phyloP scores from a whole-genome alignment of 2,329 filamentous ascomycete species.

The Clathrospora elynae region DNA sequence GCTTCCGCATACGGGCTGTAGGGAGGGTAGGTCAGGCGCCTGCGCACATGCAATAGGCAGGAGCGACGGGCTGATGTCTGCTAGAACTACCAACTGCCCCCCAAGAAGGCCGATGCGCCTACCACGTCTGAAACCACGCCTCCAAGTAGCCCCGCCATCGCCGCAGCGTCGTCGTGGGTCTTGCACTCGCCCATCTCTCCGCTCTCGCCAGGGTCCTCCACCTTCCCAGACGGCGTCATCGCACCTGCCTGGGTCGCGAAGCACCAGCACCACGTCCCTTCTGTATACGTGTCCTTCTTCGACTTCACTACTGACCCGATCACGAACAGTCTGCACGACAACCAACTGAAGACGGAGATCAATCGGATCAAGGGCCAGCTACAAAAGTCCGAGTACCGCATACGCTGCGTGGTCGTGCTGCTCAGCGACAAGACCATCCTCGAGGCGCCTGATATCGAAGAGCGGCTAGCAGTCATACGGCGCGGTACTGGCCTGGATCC shows the following conservation, averaged over 20 bases:
- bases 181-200: constrained; percentile 92
- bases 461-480: constrained; percentile 79
- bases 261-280: constrained; percentile 82
- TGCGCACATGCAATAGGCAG: constrained; percentile 18
- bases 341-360: constrained; percentile 85
- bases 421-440: constrained; percentile 71
- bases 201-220: constrained; percentile 76
- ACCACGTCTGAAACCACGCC: constrained; percentile 57
- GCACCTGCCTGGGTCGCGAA: constrained; percentile 83
- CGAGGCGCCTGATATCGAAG: constrained; percentile 65
- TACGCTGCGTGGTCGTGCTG: constrained; percentile 76
- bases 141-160: constrained; percentile 59
- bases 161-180: constrained; percentile 54
- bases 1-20: constrained; percentile 73
- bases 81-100: constrained; percentile 62
- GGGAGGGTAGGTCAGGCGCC: constrained; percentile 73
- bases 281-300: constrained; percentile 81
- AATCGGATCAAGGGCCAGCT: constrained; percentile 74
- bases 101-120: constrained; percentile 66
- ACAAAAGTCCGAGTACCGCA: constrained; percentile 74
- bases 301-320: constrained; percentile 72
- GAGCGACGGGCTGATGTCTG: constrained; percentile 29
- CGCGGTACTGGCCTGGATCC: constrained; percentile 78
- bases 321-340: constrained; percentile 80
- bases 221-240: constrained; percentile 90